Conservation (phyloP, 169 alveolate species). For the Eimeria falciformis region DNA sequence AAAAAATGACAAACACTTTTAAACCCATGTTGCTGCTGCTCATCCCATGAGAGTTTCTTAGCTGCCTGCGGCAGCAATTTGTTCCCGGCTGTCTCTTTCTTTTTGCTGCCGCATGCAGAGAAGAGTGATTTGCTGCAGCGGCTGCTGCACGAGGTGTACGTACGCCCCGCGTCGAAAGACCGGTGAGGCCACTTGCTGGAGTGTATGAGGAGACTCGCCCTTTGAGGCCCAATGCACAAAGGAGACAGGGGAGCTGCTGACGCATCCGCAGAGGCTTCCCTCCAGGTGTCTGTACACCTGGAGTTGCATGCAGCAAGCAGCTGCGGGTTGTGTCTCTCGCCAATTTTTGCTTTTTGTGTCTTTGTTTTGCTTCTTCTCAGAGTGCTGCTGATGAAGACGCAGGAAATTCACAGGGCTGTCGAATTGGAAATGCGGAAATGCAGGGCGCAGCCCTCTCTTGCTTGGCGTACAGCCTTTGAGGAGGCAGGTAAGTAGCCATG, state of each 20-base stretch:
- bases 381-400: neutral
- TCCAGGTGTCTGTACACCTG: no score
- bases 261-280: no score
- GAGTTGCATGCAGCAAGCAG: neutral
- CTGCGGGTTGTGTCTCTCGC: neutral
- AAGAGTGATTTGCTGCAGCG: conserved; percentile 5
- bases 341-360: neutral
- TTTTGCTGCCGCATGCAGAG: neutral
- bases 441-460: neutral
- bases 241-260: no score
- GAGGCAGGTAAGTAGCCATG: conserved; percentile 31
- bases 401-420: neutral
- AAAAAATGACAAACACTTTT: no score
- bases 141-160: neutral
- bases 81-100: neutral
- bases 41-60: neutral
- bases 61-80: neutral
- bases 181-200: neutral
- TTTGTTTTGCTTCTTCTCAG: neutral
- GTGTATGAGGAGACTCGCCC: neutral
- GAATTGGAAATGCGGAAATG: conserved; percentile 1
- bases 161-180: neutral
- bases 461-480: conserved; percentile 50
- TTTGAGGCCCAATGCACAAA: no score
- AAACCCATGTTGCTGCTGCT: neutral